phyloP scores from a whole-genome alignment of 2,329 filamentous ascomycete species.

The Beauveria pseudobassiana region DNA sequence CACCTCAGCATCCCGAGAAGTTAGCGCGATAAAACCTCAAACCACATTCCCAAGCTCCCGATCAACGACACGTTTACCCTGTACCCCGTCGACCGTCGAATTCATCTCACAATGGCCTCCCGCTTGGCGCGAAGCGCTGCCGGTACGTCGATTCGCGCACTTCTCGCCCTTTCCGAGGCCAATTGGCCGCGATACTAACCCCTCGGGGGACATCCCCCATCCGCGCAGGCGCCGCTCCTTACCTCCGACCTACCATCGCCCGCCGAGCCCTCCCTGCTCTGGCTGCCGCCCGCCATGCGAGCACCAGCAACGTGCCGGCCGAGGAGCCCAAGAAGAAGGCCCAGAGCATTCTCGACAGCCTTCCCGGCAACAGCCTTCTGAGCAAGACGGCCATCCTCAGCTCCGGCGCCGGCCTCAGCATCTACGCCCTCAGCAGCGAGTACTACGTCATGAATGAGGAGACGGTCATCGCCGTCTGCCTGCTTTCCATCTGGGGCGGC shows the following conservation, averaged over 20 bases:
- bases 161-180: constrained; percentile 15
- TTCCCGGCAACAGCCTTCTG: constrained; percentile 85
- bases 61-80: constrained; percentile 36
- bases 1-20: constrained; percentile 11
- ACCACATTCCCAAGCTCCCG: constrained; percentile 35
- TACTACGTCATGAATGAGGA: constrained; percentile 99
- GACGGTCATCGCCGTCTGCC: constrained; percentile 85
- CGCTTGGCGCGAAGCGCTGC: constrained; percentile 92
- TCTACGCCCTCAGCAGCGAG: constrained; percentile 98
- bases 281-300: constrained; percentile 59
- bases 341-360: constrained; percentile 84
- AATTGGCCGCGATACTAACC: constrained; percentile 30
- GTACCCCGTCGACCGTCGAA: constrained; percentile 49
- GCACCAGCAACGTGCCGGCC: constrained; percentile 64
- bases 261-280: constrained; percentile 68
- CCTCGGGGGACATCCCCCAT: constrained; percentile 3
- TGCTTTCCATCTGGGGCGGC: constrained; percentile 86
- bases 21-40: constrained; percentile 45
- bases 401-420: constrained; percentile 78
- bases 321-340: constrained; percentile 96
- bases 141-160: constrained; percentile 56
- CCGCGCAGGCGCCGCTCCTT: constrained; percentile 68
- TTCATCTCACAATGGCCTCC: constrained; percentile 84
- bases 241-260: constrained; percentile 76
- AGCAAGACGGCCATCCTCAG: constrained; percentile 98